Evolutionary conservation across 208 protist species (phyloP).

Genomic region (Crithidia thermophila): DNA sequence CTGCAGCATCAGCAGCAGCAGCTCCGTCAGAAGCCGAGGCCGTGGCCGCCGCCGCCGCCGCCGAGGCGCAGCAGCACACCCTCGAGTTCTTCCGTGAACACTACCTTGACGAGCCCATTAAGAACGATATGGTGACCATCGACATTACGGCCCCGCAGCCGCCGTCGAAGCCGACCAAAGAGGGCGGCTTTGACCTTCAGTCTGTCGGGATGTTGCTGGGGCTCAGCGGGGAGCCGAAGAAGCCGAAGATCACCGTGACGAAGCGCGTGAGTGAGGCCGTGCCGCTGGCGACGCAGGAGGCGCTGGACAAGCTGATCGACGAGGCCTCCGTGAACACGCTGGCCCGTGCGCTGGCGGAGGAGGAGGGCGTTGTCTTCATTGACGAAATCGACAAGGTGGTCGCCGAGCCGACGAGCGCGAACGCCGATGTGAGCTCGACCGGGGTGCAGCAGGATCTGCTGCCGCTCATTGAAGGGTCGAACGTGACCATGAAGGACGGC

Average conservation of each 20-base stretch:
- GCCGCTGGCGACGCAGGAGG: slow-evolving; percentile 83
- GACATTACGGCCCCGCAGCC: slow-evolving; percentile 60
- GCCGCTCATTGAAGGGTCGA: slow-evolving; percentile 97
- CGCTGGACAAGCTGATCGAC: slow-evolving; percentile 91
- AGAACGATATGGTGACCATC: slow-evolving; percentile 79
- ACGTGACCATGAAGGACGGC: slow-evolving; percentile 97
- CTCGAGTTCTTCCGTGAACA: slow-evolving; percentile 82
- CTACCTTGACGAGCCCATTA: slow-evolving; percentile 68
- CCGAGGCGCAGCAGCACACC: slow-evolving; percentile 41
- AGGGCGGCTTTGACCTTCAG: slow-evolving; percentile 58
- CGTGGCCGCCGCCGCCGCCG: slow-evolving; percentile 2
- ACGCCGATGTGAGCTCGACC: slow-evolving; percentile 89
- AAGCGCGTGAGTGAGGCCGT: slow-evolving; percentile 83
- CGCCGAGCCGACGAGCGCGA: slow-evolving; percentile 49
- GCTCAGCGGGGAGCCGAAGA: slow-evolving; percentile 47
- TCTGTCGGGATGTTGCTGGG: slow-evolving; percentile 73
- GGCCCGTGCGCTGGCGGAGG: slow-evolving; percentile 82
- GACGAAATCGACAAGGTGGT: slow-evolving; percentile 99
- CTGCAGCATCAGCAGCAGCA: neutral
- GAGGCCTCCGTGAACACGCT: slow-evolving; percentile 85
- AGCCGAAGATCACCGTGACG: slow-evolving; percentile 58
- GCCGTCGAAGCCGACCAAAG: slow-evolving; percentile 35
- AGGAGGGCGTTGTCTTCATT: slow-evolving; percentile 98
- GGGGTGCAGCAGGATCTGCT: slow-evolving; percentile 98
- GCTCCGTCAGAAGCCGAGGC: slow-evolving; percentile 6